Percentiles rank a stretch among this genome's conserved stretches.
These are phyloP conservation scores for Claviceps fusiformis DNA, from an alignment of 2,329 filamentous ascomycete species.

Conservation along the genomic window DNA sequence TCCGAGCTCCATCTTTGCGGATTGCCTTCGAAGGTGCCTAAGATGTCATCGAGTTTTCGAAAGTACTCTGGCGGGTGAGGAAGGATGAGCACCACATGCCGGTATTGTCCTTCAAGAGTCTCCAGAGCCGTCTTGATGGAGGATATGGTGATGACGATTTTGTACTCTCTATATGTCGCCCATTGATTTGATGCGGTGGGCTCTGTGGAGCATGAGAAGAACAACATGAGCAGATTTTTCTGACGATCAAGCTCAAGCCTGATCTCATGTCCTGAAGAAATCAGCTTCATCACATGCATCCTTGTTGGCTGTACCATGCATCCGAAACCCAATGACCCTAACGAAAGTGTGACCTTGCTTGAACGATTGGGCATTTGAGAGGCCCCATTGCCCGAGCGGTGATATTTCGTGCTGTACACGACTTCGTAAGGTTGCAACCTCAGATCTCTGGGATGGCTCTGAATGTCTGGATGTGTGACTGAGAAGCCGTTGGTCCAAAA, in stretches of 20 bases:
- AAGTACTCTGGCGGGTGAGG: slow-evolving; percentile 35
- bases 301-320: slow-evolving; percentile 36
- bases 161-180: slow-evolving; percentile 19
- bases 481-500: slow-evolving; percentile 34
- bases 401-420: neutral
- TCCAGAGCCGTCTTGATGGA: slow-evolving; percentile 32
- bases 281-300: slow-evolving; percentile 44
- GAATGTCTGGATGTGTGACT: slow-evolving; percentile 13
- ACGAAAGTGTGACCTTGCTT: slow-evolving; percentile 25
- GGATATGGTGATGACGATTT: slow-evolving; percentile 29
- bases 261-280: slow-evolving; percentile 10
- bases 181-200: slow-evolving; percentile 1
- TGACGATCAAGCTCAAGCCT: slow-evolving; percentile 19
- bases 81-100: slow-evolving; percentile 33
- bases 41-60: slow-evolving; percentile 21
- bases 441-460: slow-evolving; percentile 10
- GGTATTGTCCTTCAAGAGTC: slow-evolving; percentile 13
- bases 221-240: slow-evolving; percentile 15
- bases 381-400: neutral
- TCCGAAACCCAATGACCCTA: slow-evolving; percentile 46
- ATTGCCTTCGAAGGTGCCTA: slow-evolving; percentile 19
- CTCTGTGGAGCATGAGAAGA: slow-evolving; percentile 16
- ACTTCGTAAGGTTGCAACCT: slow-evolving; percentile 7
- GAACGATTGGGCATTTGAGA: neutral
- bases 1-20: slow-evolving; percentile 23